Base-by-base conservation (phyloP, 2,329 filamentous ascomycete genomes). In the Fusarium lateritium region DNA sequence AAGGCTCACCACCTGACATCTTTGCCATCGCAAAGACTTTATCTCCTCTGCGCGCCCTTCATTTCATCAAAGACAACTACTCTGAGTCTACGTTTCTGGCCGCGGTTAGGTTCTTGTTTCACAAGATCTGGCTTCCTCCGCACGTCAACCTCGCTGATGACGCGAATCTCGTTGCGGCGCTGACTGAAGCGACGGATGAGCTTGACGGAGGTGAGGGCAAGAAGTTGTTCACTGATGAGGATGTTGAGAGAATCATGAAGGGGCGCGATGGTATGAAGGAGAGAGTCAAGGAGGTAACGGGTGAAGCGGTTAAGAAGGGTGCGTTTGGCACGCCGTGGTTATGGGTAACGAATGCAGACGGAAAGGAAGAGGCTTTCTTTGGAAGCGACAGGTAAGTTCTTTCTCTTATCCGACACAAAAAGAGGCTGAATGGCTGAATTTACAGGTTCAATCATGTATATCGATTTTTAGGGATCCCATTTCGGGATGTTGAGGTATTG, bases 271-370 rank as follows among this genome's bases (percentile, higher is more conserved):
- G 86, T 66, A 76, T 81, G 69, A 84, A 80, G 76, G 75, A 77
- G 11, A 70, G 67, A 31, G 79, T 93, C 28, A 85, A 85, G 61
- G 81, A 79, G 7, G 84, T 84, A 43, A 94, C 92, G 19, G 83
- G 87, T 62, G 83, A 84, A 67, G 91, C 87, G 0, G 77, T 93
- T 17, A 85, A 87, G 38, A 82, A 81, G 50, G 92, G 92, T 0
- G 92, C 92, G 0, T 95, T 92, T 78, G 93, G 93, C 0, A 88
- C 89, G 50, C 93, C 93, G 2, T 95, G 92, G 92, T 83, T 92
- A 63, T 90, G 89, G 85, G 92, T 89, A 5, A 84, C 82, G 19
- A 88, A 91, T 71, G 76, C 75, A 3, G 77, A 85, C 65, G 90
- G 90, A 1, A 77, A 83, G 57, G 83, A 83, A 49, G 89, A 92